These are phyloP conservation scores for Zymoseptoria tritici DNA, from an alignment of 2,329 filamentous ascomycete genomes.

Conservation along the genomic window DNA sequence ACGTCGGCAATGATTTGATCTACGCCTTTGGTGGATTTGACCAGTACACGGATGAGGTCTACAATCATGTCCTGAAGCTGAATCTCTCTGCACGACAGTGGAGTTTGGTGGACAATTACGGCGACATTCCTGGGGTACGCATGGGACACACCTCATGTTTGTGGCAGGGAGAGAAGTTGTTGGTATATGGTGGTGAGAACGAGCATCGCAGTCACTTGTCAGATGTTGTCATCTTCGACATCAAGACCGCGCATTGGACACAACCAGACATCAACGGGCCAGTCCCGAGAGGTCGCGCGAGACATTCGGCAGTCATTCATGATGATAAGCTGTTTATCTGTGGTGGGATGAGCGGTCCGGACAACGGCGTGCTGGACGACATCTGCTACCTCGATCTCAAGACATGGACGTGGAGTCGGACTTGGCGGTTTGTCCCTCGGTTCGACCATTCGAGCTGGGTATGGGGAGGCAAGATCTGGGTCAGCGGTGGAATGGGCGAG, in stretches of 20 bases:
- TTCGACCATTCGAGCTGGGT: conserved; percentile 96
- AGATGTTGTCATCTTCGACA: conserved; percentile 91
- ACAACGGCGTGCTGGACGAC: conserved; percentile 87
- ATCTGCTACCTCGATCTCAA: conserved; percentile 95
- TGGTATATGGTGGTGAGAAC: conserved; percentile 96
- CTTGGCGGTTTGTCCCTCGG: conserved; percentile 89
- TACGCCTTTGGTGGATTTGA: conserved; percentile 98
- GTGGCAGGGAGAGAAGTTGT: conserved; percentile 88
- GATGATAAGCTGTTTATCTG: conserved; percentile 96
- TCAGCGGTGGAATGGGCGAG: conserved; percentile 88
- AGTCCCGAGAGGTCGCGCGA: conserved; percentile 79
- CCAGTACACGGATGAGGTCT: conserved; percentile 97
- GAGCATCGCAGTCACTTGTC: conserved; percentile 93
- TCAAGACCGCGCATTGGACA: conserved; percentile 91
- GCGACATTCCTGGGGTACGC: conserved; percentile 90
- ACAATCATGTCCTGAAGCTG: conserved; percentile 89
- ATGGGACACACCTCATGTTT: conserved; percentile 98
- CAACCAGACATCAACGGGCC: conserved; percentile 80
- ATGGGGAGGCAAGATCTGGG: conserved; percentile 88
- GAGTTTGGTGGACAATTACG: conserved; percentile 96
- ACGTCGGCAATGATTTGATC: conserved; percentile 93
- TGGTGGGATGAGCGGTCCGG: conserved; percentile 89
- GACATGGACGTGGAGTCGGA: conserved; percentile 94
- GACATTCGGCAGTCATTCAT: conserved; percentile 88
- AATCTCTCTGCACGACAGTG: conserved; percentile 85